Evolutionary conservation across 2,329 filamentous ascomycete genomes (phyloP).

Genomic region (Fusarium phyllophilum): DNA sequence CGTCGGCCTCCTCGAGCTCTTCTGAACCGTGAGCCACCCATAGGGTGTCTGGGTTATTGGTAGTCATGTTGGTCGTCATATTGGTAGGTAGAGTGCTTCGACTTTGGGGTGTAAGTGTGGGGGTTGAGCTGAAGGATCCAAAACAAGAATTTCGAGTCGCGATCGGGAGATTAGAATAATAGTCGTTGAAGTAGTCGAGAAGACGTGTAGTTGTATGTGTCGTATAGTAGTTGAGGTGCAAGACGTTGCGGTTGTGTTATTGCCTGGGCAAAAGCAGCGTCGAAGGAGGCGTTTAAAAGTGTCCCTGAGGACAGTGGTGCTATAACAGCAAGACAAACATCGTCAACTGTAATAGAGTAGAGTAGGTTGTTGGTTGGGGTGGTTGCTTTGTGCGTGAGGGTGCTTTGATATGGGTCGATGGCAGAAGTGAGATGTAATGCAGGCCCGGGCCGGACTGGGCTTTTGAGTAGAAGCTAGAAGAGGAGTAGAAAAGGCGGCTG

Average conservation of each 20-base stretch:
- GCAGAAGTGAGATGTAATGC: conserved; percentile 37
- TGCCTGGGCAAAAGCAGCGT: conserved; percentile 16
- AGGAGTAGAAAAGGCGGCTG: conserved; percentile 37
- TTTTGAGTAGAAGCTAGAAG: conserved; percentile 42
- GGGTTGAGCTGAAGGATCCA: conserved; percentile 18
- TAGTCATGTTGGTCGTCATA: conserved; percentile 48
- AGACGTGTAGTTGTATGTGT: conserved; percentile 26
- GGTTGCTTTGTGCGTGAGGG: not conserved
- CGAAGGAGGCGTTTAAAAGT: conserved; percentile 33
- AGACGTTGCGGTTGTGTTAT: conserved; percentile 32
- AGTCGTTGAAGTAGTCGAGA: not conserved
- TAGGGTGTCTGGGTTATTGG: conserved; percentile 43
- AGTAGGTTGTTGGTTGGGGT: conserved; percentile 8
- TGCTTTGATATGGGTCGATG: conserved; percentile 34
- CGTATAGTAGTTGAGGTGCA: conserved; percentile 37
- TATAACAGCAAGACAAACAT: conserved; percentile 52
- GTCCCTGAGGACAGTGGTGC: conserved; percentile 53
- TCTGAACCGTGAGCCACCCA: conserved; percentile 57
- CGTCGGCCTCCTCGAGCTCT: conserved; percentile 83
- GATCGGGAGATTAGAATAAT: conserved; percentile 1
- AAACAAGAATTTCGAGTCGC: conserved; percentile 15
- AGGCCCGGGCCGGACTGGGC: conserved; percentile 40
- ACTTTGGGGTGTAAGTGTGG: conserved; percentile 25
- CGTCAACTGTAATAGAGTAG: conserved; percentile 41
- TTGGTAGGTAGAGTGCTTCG: conserved; percentile 49